These are phyloP conservation scores for Penicillium corylophilum DNA, from an alignment of 2,329 filamentous ascomycete species.

Conservation along the genomic window DNA sequence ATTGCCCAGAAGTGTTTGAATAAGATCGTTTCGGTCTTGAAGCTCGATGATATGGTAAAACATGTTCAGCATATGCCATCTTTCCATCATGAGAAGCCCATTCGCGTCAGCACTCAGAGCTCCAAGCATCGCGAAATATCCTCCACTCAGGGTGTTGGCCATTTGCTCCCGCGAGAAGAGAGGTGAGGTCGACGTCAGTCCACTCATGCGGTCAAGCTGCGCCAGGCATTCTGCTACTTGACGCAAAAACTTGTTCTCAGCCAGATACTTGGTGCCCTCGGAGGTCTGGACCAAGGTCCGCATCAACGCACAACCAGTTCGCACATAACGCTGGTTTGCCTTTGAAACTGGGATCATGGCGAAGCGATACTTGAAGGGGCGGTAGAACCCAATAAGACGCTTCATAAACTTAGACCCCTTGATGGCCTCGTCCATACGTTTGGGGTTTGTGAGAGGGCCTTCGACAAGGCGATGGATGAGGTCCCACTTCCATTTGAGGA, in stretches of 20 bases:
- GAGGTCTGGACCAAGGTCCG: slow-evolving; percentile 79
- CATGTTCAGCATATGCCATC: slow-evolving; percentile 99
- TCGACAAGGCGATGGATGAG: slow-evolving; percentile 87
- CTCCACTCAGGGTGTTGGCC: slow-evolving; percentile 80
- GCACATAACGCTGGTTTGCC: slow-evolving; percentile 90
- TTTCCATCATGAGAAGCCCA: slow-evolving; percentile 84
- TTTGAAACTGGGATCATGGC: slow-evolving; percentile 86
- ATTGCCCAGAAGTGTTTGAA: slow-evolving; percentile 81
- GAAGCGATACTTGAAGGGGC: slow-evolving; percentile 95
- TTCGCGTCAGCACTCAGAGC: slow-evolving; percentile 78
- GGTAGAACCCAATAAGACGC: slow-evolving; percentile 87
- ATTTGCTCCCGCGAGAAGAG: slow-evolving; percentile 86
- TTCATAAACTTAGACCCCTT: slow-evolving; percentile 96
- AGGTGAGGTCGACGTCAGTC: slow-evolving; percentile 68
- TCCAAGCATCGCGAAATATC: slow-evolving; percentile 92
- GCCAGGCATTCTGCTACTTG: slow-evolving; percentile 95
- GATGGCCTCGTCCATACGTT: slow-evolving; percentile 88
- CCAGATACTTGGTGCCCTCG: slow-evolving; percentile 80
- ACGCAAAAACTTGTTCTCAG: slow-evolving; percentile 87
- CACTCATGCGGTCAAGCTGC: slow-evolving; percentile 83
- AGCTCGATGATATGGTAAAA: slow-evolving; percentile 97
- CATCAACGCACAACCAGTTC: slow-evolving; percentile 83
- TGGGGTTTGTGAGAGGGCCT: slow-evolving; percentile 85
- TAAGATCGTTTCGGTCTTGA: slow-evolving; percentile 84
- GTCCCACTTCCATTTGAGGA: slow-evolving; percentile 96